Evolutionary conservation across 768 basidiomycete species (phyloP).

Genomic region (Pleurotus tuber-regium): DNA sequence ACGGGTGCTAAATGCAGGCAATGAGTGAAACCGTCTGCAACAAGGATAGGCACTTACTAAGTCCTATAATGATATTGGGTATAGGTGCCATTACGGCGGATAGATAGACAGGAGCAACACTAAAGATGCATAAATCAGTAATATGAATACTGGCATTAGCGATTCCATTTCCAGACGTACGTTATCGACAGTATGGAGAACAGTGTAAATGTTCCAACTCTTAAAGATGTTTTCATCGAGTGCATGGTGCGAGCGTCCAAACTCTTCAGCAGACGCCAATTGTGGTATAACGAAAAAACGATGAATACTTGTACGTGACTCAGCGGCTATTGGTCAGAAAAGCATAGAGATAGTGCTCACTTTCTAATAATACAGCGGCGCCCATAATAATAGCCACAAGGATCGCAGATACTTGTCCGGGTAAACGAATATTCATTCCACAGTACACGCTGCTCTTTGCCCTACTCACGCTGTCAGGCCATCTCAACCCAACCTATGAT

Average conservation of each 20-base stretch:
- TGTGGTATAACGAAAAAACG: not conserved
- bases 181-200: constrained; percentile 3
- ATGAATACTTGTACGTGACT: not conserved
- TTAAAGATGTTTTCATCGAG: not conserved
- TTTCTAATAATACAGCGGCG: constrained; percentile 5
- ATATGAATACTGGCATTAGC: not conserved
- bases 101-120: constrained; percentile 2
- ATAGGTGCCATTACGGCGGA: not conserved
- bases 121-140: not conserved
- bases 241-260: not conserved
- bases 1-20: not conserved
- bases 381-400: constrained; percentile 10
- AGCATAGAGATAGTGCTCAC: not conserved
- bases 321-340: not conserved
- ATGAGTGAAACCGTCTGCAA: too few relatives aligned
- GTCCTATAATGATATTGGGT: constrained; percentile 6
- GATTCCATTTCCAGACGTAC: not conserved
- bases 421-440: constrained; percentile 9
- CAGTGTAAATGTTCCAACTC: not conserved
- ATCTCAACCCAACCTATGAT: constrained; percentile 4
- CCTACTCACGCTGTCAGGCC: constrained; percentile 10
- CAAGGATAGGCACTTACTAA: not conserved
- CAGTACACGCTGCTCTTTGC: constrained; percentile 10
- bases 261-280: constrained; percentile 2
- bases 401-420: constrained; percentile 9